Evolutionary conservation across 257 asterid genomes (phyloP).

Genomic region (Solanum tarijense): DNA sequence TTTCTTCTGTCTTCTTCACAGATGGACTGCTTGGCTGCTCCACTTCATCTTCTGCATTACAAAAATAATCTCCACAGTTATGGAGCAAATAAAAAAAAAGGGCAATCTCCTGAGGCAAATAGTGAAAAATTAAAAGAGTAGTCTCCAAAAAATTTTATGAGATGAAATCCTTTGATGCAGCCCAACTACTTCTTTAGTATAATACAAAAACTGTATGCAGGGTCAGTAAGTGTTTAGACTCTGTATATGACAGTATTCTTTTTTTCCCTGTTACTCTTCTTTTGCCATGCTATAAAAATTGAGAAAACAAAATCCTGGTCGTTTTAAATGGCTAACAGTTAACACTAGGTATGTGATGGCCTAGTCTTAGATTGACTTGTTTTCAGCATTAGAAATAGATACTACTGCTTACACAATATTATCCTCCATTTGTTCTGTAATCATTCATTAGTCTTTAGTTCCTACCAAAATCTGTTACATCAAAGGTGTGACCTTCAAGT

Average conservation of each 20-base stretch:
- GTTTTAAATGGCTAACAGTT: background rate
- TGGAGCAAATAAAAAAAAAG: background rate
- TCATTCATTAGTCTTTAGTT: background rate
- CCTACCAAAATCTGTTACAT: background rate
- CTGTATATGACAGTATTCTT: background rate
- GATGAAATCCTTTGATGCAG: background rate
- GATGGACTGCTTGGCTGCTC: slow-evolving; percentile 97
- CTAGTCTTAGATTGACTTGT: background rate
- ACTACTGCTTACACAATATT: background rate
- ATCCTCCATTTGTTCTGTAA: background rate
- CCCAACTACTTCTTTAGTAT: background rate
- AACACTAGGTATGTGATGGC: background rate
- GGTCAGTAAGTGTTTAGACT: background rate
- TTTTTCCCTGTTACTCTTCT: background rate
- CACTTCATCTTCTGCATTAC: slow-evolving; percentile 56
- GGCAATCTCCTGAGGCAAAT: background rate
- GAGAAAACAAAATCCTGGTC: background rate
- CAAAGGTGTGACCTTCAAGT: background rate
- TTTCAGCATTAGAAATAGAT: background rate
- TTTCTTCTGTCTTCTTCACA: slow-evolving; percentile 70
- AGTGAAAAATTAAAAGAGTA: background rate
- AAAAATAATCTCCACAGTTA: background rate
- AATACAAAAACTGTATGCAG: background rate
- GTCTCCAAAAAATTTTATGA: background rate
- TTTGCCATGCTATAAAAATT: background rate